phyloP scores from a whole-genome alignment of 441 rosid genomes.

The Viola pubescens region DNA sequence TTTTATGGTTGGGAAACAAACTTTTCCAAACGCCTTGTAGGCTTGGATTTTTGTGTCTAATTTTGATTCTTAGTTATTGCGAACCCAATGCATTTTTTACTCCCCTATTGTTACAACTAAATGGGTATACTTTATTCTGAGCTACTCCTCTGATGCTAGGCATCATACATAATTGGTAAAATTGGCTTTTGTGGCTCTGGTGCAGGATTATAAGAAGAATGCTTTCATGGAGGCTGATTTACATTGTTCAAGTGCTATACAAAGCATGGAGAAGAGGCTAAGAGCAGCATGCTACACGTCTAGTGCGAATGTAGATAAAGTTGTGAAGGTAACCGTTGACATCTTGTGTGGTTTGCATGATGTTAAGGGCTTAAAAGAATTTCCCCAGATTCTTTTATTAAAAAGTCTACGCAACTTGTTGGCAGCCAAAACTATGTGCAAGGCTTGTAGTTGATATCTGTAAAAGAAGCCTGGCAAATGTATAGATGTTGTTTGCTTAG shows the following conservation, averaged over 20 bases:
- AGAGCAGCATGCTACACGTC: slow-evolving; percentile 92
- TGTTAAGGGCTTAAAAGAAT: not conserved
- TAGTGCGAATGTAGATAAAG: slow-evolving; percentile 65
- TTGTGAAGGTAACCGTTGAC: slow-evolving; percentile 56
- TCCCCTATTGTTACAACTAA: no score
- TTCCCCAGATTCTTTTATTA: not conserved
- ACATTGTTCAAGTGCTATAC: slow-evolving; percentile 59
- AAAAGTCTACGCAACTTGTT: no score
- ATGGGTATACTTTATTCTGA: not conserved
- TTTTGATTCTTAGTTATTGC: no score
- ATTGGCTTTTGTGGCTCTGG: not conserved
- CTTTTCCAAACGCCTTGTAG: no score
- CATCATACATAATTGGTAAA: not conserved
- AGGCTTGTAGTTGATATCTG: no score
- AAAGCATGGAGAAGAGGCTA: slow-evolving; percentile 85
- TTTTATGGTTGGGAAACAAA: no score
- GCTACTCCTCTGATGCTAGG: not conserved
- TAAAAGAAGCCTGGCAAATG: no score
- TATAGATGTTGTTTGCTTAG: no score
- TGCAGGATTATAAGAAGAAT: slow-evolving; percentile 77
- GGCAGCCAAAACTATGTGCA: no score
- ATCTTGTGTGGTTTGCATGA: not conserved
- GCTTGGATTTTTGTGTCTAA: no score
- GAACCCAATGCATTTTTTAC: no score
- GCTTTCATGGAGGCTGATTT: slow-evolving; percentile 90